Evolutionary conservation across 1,284 basidiomycete genomes (phyloP).

Genomic region (Polyporus tsugae): DNA sequence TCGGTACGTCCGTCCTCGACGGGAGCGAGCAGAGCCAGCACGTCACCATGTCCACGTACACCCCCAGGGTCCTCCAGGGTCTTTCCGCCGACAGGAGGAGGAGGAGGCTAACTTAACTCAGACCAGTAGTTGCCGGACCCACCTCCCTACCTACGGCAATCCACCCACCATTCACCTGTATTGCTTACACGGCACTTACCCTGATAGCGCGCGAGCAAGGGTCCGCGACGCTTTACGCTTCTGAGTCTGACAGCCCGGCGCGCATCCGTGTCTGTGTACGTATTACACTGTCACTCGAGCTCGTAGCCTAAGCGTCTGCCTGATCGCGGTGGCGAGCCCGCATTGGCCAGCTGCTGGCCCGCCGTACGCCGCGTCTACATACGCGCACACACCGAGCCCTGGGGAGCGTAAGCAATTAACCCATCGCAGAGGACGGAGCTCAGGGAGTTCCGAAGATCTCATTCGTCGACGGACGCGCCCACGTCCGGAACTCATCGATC

Average conservation of each 20-base stretch:
- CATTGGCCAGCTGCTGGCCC: not conserved
- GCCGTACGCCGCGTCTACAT: not conserved
- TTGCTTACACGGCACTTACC: no score
- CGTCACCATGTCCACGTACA: not conserved
- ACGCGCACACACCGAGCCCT: no score
- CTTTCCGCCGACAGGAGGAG: not conserved
- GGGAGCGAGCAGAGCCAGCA: not conserved
- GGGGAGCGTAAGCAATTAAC: not conserved
- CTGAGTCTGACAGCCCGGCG: not conserved
- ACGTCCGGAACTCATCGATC: not conserved
- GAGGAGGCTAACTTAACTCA: not conserved
- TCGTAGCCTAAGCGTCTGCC: no score
- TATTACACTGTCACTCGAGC: not conserved
- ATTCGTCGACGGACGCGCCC: not conserved
- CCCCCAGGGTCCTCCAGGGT: not conserved
- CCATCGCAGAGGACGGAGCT: not conserved
- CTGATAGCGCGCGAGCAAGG: not conserved
- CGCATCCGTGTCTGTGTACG: not conserved
- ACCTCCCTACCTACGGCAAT: not conserved
- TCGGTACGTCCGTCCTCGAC: constrained; percentile 1
- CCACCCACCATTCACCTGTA: not conserved
- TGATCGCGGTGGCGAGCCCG: not conserved
- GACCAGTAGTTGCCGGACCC: not conserved
- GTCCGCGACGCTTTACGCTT: constrained; percentile 6
- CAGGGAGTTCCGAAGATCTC: not conserved